Evolutionary conservation across 345 rosid species (phyloP), one percentile per base, ranked within the genome.

Genomic region (Corchorus capsularis): DNA sequence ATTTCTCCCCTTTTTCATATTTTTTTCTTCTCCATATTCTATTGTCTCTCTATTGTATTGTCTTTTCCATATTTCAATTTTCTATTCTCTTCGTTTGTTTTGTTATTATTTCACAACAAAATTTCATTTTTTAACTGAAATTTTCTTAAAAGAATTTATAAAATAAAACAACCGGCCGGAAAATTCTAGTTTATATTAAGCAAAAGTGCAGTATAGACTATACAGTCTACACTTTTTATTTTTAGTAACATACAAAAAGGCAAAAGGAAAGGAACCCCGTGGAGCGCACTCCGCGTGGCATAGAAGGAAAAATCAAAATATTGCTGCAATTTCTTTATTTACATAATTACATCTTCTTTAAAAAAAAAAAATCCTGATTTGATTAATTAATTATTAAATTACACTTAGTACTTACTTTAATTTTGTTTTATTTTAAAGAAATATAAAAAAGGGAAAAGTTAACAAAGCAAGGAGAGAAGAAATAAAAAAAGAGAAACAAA

Each of bases 241-340:
- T 4, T 55, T n/a, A 56, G 34, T 45, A 45, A 6, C 8, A 8
- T 19, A 27, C 22, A 15, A 4, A 34, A 22, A 69, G 49, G 27
- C 27, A 77, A 80, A 76, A 74, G 83, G 67, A 52, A 83, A 78
- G 72, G 71, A 50, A 71, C 65, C 77, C 77, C 81, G 83, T 70
- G 77, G 71, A 76, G 60, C 81, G 85, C 85, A 83, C 83, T 77
- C 81, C 66, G 11, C 70, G 75, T 79, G 55, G 52, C 37, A 17
- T 4, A 32, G 3, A 45, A 73, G 52, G 49, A 37, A 17, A 43
- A 22, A 5, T 39, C 43, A 39, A 39, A 27, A 39, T 39, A 39
- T 50, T 11, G 34, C 10, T 14, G 13, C 50, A 22, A 4, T 11
- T 20, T 27, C 12, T 43, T 41, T 39, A 8, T n/a, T 16, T 65